phyloP scores from a whole-genome alignment of 1,284 basidiomycete species.

The Neonothopanus nambi region DNA sequence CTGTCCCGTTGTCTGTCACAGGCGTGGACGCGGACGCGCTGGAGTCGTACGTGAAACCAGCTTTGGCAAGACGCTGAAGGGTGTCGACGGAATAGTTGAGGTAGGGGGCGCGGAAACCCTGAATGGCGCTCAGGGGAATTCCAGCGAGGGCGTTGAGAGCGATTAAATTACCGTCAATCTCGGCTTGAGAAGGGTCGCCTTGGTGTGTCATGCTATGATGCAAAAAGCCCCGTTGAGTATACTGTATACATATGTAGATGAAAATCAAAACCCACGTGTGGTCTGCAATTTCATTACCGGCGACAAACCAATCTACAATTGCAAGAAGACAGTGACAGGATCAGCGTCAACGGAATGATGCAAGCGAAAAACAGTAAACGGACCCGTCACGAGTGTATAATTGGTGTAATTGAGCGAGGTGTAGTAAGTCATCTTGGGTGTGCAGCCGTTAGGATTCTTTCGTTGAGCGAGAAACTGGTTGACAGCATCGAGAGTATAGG shows the following conservation, averaged over 20 bases:
- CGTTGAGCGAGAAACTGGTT: slow-evolving; percentile 78
- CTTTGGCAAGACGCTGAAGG: slow-evolving; percentile 52
- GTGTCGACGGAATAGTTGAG: slow-evolving; percentile 70
- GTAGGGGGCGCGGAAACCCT: slow-evolving; percentile 80
- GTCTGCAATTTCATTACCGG: slow-evolving; percentile 86
- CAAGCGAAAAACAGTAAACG: slow-evolving; percentile 10
- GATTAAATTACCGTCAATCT: slow-evolving; percentile 80
- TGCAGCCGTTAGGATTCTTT: slow-evolving; percentile 83
- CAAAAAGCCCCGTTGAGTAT: slow-evolving; percentile 11
- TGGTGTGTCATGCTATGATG: slow-evolving; percentile 76
- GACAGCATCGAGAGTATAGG: slow-evolving; percentile 69
- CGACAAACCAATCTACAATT: slow-evolving; percentile 72
- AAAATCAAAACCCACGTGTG: slow-evolving; percentile 59
- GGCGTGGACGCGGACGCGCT: slow-evolving; percentile 65
- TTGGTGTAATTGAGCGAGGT: slow-evolving; percentile 77
- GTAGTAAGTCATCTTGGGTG: slow-evolving; percentile 75
- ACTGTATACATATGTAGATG: slow-evolving; percentile 13
- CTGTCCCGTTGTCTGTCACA: slow-evolving; percentile 67
- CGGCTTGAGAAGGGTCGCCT: slow-evolving; percentile 57
- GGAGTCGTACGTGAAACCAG: slow-evolving; percentile 77
- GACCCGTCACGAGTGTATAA: slow-evolving; percentile 72
- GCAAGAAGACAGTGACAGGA: slow-evolving; percentile 2
- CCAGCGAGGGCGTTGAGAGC: slow-evolving; percentile 80
- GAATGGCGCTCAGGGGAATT: slow-evolving; percentile 69
- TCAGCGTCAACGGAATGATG: background rate